Evolutionary conservation across 768 basidiomycete genomes (phyloP).

Genomic region (Tulasnella sp.): DNA sequence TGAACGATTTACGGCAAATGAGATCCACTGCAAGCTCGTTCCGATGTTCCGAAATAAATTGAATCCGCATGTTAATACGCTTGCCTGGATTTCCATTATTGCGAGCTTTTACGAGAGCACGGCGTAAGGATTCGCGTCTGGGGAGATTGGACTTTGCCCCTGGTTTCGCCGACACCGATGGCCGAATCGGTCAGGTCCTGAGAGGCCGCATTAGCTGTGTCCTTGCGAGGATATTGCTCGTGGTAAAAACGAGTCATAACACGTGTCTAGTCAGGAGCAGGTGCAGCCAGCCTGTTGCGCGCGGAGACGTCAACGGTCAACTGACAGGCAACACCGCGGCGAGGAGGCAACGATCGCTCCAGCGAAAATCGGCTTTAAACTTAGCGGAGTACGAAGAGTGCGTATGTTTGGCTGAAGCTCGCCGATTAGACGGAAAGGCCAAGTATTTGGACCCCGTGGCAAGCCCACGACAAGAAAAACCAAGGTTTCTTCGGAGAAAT

Average conservation of each 20-base stretch:
- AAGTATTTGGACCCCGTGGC: background rate
- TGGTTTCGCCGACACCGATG: background rate
- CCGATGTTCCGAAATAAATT: slow-evolving; percentile 1
- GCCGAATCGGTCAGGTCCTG: background rate
- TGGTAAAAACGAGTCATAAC: background rate
- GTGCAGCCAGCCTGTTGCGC: background rate
- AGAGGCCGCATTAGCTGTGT: background rate
- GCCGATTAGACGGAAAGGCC: slow-evolving; percentile 2
- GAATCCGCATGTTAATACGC: background rate
- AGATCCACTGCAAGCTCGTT: background rate
- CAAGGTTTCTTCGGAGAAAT: background rate
- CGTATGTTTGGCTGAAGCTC: background rate
- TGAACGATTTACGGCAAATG: background rate
- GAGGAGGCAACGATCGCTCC: background rate
- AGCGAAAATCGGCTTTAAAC: background rate
- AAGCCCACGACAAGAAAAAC: background rate
- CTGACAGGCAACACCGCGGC: background rate
- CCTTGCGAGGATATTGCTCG: background rate
- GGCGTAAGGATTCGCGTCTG: background rate
- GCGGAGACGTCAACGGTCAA: background rate
- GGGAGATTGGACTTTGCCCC: background rate
- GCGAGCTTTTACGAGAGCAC: background rate
- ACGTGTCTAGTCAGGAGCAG: background rate
- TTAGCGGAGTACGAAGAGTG: background rate
- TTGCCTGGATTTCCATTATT: background rate